Conservation (phyloP, 768 basidiomycete genomes). For the Boletus sensibilis region DNA sequence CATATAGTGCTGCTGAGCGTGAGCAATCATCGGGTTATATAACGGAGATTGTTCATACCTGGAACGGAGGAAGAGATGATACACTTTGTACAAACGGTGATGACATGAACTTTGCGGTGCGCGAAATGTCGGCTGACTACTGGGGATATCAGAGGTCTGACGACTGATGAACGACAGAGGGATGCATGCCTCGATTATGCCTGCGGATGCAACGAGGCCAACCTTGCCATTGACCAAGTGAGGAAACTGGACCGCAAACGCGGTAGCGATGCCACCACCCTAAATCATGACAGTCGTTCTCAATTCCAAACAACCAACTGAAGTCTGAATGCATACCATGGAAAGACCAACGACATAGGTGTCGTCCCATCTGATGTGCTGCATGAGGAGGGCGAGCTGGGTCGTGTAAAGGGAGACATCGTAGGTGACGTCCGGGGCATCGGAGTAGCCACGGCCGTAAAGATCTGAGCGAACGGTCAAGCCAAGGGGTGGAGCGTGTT, state of each 20-base stretch:
- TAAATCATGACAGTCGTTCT: conserved; percentile 29
- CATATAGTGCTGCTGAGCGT: conserved; percentile 44
- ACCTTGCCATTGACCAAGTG: conserved; percentile 65
- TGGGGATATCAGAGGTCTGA: background rate
- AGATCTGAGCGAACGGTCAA: conserved; percentile 49
- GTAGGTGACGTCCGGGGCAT: conserved; percentile 71
- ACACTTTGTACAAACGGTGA: conserved; percentile 69
- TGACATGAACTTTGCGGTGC: conserved; percentile 76
- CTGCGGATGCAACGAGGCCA: conserved; percentile 66
- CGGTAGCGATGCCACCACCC: conserved; percentile 74
- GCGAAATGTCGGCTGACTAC: conserved; percentile 64
- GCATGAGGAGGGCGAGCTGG: conserved; percentile 82
- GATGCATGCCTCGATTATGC: conserved; percentile 58
- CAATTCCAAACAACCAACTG: background rate
- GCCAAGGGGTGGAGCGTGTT: background rate
- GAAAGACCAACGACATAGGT: conserved; percentile 68
- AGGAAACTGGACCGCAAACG: conserved; percentile 72
- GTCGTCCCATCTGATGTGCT: conserved; percentile 70
- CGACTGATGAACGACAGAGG: background rate
- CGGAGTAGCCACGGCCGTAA: conserved; percentile 82
- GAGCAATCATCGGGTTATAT: background rate
- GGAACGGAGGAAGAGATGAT: conserved; percentile 59
- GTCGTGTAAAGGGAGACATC: conserved; percentile 63
- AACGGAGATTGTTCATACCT: conserved; percentile 39
- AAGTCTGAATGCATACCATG: conserved; percentile 60